Base-by-base conservation (phyloP, 2,329 filamentous ascomycete genomes). In the Zalaria obscura region DNA sequence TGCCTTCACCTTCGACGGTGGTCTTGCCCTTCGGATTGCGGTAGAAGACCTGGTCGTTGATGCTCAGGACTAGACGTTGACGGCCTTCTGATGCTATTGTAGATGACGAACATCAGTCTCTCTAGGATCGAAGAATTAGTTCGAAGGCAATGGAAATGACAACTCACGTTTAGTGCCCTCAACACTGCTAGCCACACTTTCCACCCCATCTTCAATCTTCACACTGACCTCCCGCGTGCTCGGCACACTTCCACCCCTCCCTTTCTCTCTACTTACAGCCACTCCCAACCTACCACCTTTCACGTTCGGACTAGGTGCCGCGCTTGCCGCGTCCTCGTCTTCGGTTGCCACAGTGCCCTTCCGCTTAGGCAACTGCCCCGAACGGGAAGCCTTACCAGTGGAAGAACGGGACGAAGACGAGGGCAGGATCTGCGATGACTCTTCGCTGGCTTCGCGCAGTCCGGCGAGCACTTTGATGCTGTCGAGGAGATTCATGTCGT, bases 11-110 rank as follows among this genome's bases (percentile, higher is more conserved):
- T 53, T 70, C 67, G 10, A 26, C 25, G 2, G 29, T 7, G 29
- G 29, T 7, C 9, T 48, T 41, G 51, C 57, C 43, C 33, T 49
- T 51, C 53, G 60, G 58, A 49, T 68, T 66, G 40, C 67, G 64
- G 54, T 68, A 70, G 54, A 70, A 66, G 37, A 71, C 68, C 48
- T 69, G 64, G 41, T 67, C 67, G 50, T 64, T 59, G 25, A 63
- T 57, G 27, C 53, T 53, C 28, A 60, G 49, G 11, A 56, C 55
- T 2, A 59, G 49, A 6, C 58, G 18, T 18, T 18, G 18, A 18
- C 18, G 18, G 5, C 36, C 41, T 28, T 42, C 41, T 9, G 41
- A 42, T 18, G 35, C 36, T 3, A 37, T 28, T 29, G 27, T 42
- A 3, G 36, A 39, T 4, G 35, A 10, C 10, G 31, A 9, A 4